A percentile compares a stretch with the other conserved stretches of the same genome.
phyloP scores from a whole-genome alignment of 805 yeast genomes.

The Teunomyces funiuensis region DNA sequence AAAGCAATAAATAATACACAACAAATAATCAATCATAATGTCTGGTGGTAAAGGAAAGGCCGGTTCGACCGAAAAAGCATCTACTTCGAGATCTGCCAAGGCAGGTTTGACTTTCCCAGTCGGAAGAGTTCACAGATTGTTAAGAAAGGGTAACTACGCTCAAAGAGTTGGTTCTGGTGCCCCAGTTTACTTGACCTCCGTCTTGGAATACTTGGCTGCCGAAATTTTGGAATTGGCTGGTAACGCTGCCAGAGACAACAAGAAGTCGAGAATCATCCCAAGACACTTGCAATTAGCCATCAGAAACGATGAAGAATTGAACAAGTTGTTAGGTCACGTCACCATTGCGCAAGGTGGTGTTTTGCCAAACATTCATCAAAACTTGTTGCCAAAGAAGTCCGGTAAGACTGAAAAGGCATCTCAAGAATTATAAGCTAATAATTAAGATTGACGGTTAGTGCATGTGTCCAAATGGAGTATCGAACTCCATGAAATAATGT shows the following conservation, averaged over 20 bases:
- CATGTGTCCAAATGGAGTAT: not conserved
- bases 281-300: constrained; percentile 98
- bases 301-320: constrained; percentile 98
- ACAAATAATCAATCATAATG: constrained; percentile 45
- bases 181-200: constrained; percentile 96
- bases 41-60: constrained; percentile 91
- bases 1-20: constrained; percentile 1
- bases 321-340: constrained; percentile 79
- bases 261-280: constrained; percentile 79
- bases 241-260: constrained; percentile 90
- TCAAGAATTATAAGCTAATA: constrained; percentile 54
- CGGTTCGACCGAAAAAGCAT: constrained; percentile 83
- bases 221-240: constrained; percentile 98
- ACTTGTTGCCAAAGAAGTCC: constrained; percentile 81
- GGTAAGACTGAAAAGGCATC: constrained; percentile 60
- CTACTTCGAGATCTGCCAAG: constrained; percentile 97
- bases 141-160: constrained; percentile 97
- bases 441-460: constrained; percentile 1
- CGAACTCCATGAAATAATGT: not conserved
- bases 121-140: constrained; percentile 96
- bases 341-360: constrained; percentile 99
- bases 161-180: constrained; percentile 99
- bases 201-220: constrained; percentile 94
- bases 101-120: constrained; percentile 99
- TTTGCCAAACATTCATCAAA: constrained; percentile 93